Conservation (phyloP, 176 grass and related monocot genomes). For the sorghum (Sorghum bicolor) region DNA sequence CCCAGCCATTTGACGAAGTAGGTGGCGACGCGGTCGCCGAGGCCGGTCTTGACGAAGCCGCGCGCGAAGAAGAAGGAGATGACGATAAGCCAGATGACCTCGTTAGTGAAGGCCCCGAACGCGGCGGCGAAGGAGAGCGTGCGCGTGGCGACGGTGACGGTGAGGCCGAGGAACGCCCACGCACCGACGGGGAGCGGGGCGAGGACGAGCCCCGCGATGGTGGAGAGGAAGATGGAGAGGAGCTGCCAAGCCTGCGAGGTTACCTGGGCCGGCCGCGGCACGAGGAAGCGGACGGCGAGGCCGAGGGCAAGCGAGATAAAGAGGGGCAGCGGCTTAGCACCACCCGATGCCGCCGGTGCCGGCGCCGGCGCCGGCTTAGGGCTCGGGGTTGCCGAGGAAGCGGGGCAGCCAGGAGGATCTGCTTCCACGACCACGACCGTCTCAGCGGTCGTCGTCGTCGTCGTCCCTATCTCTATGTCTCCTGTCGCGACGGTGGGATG, state of each 20-base stretch:
- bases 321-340: constrained; percentile 50
- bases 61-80: constrained; percentile 98
- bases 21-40: constrained; percentile 88
- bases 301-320: constrained; percentile 56
- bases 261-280: constrained; percentile 55
- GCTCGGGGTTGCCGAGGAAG: background rate
- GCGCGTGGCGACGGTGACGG: constrained; percentile 54
- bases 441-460: too few species aligned
- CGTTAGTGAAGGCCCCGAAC: constrained; percentile 74
- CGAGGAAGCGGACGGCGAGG: constrained; percentile 59
- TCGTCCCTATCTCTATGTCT: too few species aligned
- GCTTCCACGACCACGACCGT: too few species aligned
- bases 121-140: constrained; percentile 69
- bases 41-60: constrained; percentile 93
- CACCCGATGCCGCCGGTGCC: background rate
- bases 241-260: constrained; percentile 81
- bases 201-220: constrained; percentile 74
- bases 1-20: constrained; percentile 93
- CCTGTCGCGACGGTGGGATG: too few species aligned
- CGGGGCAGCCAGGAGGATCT: too few species aligned
- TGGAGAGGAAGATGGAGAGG: constrained; percentile 81
- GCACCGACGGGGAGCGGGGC: constrained; percentile 72
- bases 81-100: constrained; percentile 97
- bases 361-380: background rate
- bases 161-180: constrained; percentile 87